Evolutionary conservation across 345 rosid species (phyloP), one percentile per base, ranked within the genome.

Genomic region (Salix viminalis): DNA sequence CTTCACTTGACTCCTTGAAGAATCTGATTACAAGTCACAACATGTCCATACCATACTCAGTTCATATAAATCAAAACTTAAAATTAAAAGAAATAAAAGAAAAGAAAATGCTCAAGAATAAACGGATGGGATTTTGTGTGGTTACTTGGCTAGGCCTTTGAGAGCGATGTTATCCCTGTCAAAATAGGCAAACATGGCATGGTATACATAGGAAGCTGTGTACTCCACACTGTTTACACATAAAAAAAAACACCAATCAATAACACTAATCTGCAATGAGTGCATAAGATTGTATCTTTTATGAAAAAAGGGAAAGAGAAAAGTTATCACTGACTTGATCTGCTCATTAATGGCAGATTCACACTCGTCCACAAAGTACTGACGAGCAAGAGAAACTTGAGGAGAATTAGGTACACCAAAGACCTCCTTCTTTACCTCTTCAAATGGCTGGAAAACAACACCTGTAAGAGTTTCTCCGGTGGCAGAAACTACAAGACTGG

Each of bases 1-100:
- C 96, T 66, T 89, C 96, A 82, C 96, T 93, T 2, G 97, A 90
- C 52, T 93, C 96, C 88, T 90, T 91, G 85, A 93, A 93, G 80
- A 93, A 93, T 58, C 97, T 93, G 80, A 18, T 58, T 34, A 24
- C 78, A 74, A 67, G 67, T 21, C 66, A 75, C 50, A 58, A 23
- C 28, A 58, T 58, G 15, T 0, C 64, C 28, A 58, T 24, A 6
- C 46, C 48, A 73, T 23, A 24, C 18, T 75, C 67, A 41, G 21
- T 75, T 39, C 61, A 79, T 56, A 52, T 23, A 16, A 70, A 6
- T 41, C 44, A 16, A 15, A 67, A 23, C 15, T 21, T 26, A 24
- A 71, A 15, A 58, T 23, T 2, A 32, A 62, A 23, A 34, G 19
- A 37, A 34, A 34, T 34, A 34, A 34, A 52, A 26, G 36, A 19